Evolutionary conservation across 2,329 filamentous ascomycete genomes (phyloP).

Genomic region (Stagonosporopsis cucurbitacearum): DNA sequence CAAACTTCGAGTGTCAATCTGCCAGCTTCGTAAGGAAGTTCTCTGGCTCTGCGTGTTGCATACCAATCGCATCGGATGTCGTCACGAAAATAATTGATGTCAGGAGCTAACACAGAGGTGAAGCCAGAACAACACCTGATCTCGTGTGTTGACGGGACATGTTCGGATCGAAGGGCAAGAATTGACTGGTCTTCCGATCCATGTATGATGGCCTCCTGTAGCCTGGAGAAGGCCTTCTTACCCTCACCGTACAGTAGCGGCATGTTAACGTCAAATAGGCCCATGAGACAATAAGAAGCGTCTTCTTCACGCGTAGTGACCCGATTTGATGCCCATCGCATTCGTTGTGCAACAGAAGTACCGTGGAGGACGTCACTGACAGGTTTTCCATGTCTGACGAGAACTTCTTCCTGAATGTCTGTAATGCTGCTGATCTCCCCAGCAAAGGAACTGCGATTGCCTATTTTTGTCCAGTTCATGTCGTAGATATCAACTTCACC

Average conservation of each 20-base stretch:
- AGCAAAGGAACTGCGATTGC: not conserved
- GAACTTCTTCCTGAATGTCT: not conserved
- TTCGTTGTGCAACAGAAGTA: not conserved
- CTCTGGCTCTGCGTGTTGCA: too few species aligned
- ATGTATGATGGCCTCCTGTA: not conserved
- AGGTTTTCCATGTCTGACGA: not conserved
- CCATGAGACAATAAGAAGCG: constrained; percentile 25
- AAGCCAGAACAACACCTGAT: too few species aligned
- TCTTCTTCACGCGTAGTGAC: constrained; percentile 23
- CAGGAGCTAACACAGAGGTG: too few species aligned
- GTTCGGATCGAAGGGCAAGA: too few species aligned
- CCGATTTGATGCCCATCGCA: constrained; percentile 23
- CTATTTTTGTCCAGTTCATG: not conserved
- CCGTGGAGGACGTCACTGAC: not conserved
- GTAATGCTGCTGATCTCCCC: not conserved
- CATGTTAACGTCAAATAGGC: constrained; percentile 25
- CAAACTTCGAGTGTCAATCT: too few species aligned
- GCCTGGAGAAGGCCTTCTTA: not conserved
- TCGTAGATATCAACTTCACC: not conserved
- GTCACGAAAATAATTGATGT: too few species aligned
- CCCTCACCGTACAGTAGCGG: constrained; percentile 16
- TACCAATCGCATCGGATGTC: too few species aligned
- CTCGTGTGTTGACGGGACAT: too few species aligned
- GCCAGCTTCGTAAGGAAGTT: too few species aligned
- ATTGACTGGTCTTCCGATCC: too few species aligned